phyloP scores from a whole-genome alignment of 2,329 filamentous ascomycete genomes.

The Exophiala spinifera region DNA sequence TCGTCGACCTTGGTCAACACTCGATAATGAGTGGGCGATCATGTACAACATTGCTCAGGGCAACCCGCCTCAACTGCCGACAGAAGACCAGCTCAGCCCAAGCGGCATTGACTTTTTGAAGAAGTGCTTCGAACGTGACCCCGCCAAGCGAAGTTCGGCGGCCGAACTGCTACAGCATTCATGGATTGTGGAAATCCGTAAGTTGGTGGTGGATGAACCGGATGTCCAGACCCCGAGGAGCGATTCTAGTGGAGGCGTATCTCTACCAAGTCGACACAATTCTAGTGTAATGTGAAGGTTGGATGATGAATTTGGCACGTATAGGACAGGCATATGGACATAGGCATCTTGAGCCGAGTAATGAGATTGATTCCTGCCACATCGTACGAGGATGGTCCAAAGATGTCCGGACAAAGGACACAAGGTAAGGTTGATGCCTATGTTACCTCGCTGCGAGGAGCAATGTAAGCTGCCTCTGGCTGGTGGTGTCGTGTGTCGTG shows the following conservation, averaged over 20 bases:
- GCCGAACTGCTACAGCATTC: constrained; percentile 90
- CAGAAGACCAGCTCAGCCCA: constrained; percentile 76
- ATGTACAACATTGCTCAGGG: constrained; percentile 99
- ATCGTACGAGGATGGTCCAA: too few species aligned
- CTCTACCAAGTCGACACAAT: constrained; percentile 18
- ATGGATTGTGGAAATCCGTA: constrained; percentile 64
- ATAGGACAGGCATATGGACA: too few species aligned
- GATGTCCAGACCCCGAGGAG: constrained; percentile 25
- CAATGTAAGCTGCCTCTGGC: too few species aligned
- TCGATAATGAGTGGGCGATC: constrained; percentile 99
- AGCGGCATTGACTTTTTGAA: constrained; percentile 83
- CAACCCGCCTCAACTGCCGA: constrained; percentile 82
- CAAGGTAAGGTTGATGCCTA: too few species aligned
- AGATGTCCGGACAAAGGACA: too few species aligned
- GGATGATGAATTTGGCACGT: neutral
- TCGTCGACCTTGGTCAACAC: constrained; percentile 84
- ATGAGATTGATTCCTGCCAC: neutral
- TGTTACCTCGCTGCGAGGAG: too few species aligned
- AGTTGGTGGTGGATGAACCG: constrained; percentile 42
- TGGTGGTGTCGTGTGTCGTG: too few species aligned
- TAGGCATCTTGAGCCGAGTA: neutral
- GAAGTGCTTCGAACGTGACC: constrained; percentile 82
- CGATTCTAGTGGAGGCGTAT: constrained; percentile 22
- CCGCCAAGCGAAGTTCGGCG: constrained; percentile 72
- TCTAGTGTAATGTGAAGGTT: constrained; percentile 9